These are phyloP conservation scores for Auriculariales sp. DNA, from an alignment of 768 basidiomycete genomes.

Conservation along the genomic window DNA sequence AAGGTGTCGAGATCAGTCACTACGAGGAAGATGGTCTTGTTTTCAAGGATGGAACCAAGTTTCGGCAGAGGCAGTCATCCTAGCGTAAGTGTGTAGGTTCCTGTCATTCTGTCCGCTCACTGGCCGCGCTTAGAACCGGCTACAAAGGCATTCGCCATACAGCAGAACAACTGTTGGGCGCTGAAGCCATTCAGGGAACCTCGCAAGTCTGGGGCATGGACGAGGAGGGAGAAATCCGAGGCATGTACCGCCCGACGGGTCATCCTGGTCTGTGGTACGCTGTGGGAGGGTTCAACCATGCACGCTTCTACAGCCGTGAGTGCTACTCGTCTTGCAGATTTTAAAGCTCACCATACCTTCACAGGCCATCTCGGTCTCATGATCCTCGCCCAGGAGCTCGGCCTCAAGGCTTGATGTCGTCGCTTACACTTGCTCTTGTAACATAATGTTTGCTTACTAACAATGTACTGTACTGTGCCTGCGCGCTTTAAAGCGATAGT, in stretches of 20 bases:
- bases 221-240: slow-evolving; percentile 25
- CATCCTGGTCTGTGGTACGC: slow-evolving; percentile 15
- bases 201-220: slow-evolving; percentile 24
- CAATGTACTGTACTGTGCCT: no score
- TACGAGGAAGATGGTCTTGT: background rate
- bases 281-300: background rate
- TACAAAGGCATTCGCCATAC: slow-evolving; percentile 19
- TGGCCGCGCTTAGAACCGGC: slow-evolving; percentile 11
- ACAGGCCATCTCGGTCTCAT: background rate
- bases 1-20: background rate
- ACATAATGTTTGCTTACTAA: no score
- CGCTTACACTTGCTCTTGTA: no score
- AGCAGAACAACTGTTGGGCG: slow-evolving; percentile 20
- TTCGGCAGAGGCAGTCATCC: background rate
- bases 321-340: no score
- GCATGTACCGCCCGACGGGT: slow-evolving; percentile 25
- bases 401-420: background rate
- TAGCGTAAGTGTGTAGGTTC: background rate
- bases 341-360: no score
- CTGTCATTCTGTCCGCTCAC: background rate
- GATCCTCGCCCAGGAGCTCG: background rate
- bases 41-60: background rate
- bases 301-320: slow-evolving; percentile 1
- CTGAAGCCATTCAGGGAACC: slow-evolving; percentile 18
- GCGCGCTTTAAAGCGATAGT: no score